A percentile compares a stretch with the other conserved stretches of the same genome.
Conservation (phyloP, 1,284 basidiomycete genomes). For the Macrocystidia cucumis region DNA sequence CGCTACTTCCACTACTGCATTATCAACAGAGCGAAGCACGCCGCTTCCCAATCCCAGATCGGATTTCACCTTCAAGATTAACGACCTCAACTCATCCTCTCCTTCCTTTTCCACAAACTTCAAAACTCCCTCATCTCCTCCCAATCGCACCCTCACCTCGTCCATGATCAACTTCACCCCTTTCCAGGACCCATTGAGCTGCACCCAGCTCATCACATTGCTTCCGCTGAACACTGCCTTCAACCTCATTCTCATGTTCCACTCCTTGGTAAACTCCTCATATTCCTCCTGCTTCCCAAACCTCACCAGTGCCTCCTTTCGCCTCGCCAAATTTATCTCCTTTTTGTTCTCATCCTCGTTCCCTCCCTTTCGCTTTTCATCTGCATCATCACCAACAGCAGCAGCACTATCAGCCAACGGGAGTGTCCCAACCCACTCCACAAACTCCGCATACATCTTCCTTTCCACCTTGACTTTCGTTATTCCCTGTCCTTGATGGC, state of each 20-base stretch:
- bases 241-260: constrained; percentile 23
- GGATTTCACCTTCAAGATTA: constrained; percentile 20
- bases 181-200: constrained; percentile 33
- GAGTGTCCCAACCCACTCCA: too few species aligned
- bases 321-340: constrained; percentile 14
- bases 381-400: constrained; percentile 5
- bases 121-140: constrained; percentile 25
- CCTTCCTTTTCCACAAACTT: constrained; percentile 23
- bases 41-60: constrained; percentile 6
- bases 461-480: constrained; percentile 40
- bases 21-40: too few species aligned
- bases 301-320: constrained; percentile 38
- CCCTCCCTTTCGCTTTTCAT: constrained; percentile 8
- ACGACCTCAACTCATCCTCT: constrained; percentile 21
- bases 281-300: constrained; percentile 48
- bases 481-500: constrained; percentile 22
- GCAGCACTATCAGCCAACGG: constrained; percentile 16
- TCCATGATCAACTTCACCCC: constrained; percentile 44
- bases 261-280: constrained; percentile 27
- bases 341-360: constrained; percentile 11
- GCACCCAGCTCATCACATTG: constrained; percentile 46
- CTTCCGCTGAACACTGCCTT: constrained; percentile 44
- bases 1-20: too few species aligned
- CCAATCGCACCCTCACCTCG: constrained; percentile 29
- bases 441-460: constrained; percentile 52